A percentile compares a stretch with the other conserved stretches of the same genome.
phyloP scores from a whole-genome alignment of 768 basidiomycete genomes.

The Mycena indigotica region DNA sequence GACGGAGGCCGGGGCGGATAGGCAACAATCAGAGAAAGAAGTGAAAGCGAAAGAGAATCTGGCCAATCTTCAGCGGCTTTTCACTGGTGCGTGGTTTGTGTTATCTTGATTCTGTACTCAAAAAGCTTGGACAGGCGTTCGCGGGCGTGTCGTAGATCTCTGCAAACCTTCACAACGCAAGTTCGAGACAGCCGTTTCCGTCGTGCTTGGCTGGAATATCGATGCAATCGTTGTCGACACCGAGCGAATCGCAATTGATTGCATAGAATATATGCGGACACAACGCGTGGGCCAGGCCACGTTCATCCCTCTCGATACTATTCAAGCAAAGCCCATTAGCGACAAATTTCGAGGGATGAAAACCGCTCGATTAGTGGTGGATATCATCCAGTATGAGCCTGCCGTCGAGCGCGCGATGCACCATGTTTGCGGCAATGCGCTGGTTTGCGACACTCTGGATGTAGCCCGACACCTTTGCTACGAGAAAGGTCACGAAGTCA shows the following conservation, averaged over 20 bases:
- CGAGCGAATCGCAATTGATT: slow-evolving; percentile 96
- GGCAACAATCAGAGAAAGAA: slow-evolving; percentile 84
- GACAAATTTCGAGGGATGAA: slow-evolving; percentile 95
- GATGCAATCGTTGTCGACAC: slow-evolving; percentile 96
- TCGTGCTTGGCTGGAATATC: slow-evolving; percentile 90
- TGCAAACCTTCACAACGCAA: slow-evolving; percentile 93
- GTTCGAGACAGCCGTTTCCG: slow-evolving; percentile 89
- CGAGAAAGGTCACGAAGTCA: slow-evolving; percentile 94
- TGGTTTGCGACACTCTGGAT: slow-evolving; percentile 96
- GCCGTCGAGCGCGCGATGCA: slow-evolving; percentile 93
- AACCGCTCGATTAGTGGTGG: slow-evolving; percentile 82
- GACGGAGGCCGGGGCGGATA: slow-evolving; percentile 87
- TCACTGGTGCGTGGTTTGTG: slow-evolving; percentile 61
- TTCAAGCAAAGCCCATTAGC: slow-evolving; percentile 89
- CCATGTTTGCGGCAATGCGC: slow-evolving; percentile 91
- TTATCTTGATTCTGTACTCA: background rate
- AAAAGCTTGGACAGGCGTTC: slow-evolving; percentile 65
- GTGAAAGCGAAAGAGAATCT: slow-evolving; percentile 83
- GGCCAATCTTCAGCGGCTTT: slow-evolving; percentile 80
- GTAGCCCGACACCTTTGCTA: slow-evolving; percentile 89
- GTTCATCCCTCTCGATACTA: slow-evolving; percentile 97
- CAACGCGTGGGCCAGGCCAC: slow-evolving; percentile 96
- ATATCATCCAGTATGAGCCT: slow-evolving; percentile 81
- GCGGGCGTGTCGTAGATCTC: slow-evolving; percentile 89
- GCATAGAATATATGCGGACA: slow-evolving; percentile 97